Evolutionary conservation across 2,329 filamentous ascomycete genomes (phyloP).

Genomic region (Neodidymelliopsis sp.): DNA sequence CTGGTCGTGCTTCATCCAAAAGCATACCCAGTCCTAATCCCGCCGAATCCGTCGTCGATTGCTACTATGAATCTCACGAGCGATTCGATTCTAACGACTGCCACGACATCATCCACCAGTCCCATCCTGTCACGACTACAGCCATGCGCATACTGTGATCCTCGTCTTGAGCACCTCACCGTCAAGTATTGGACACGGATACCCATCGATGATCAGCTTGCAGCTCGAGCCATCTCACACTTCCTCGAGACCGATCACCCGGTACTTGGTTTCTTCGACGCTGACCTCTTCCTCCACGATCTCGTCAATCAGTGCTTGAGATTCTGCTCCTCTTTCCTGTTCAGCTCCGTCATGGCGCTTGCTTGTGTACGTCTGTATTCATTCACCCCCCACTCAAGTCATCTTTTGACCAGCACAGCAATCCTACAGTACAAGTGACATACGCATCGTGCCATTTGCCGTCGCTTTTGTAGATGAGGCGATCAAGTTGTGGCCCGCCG

Average conservation of each 20-base stretch:
- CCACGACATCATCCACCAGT: background rate
- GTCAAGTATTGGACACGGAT: constrained; percentile 15
- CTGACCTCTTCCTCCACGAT: constrained; percentile 11
- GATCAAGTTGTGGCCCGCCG: constrained; percentile 10
- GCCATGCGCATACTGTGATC: constrained; percentile 2
- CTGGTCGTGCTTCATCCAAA: constrained; percentile 9
- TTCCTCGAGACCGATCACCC: constrained; percentile 9
- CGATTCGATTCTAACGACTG: background rate
- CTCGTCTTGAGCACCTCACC: constrained; percentile 10
- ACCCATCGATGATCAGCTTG: constrained; percentile 10
- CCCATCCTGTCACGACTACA: background rate
- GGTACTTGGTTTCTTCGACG: constrained; percentile 16
- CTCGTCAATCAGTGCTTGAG: constrained; percentile 6
- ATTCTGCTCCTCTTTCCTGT: constrained; percentile 19
- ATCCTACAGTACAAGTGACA: constrained; percentile 8
- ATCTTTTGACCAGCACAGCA: constrained; percentile 10
- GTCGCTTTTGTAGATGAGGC: constrained; percentile 10
- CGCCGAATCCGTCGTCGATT: constrained; percentile 1
- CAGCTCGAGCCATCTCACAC: constrained; percentile 12
- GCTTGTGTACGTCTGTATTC: constrained; percentile 15
- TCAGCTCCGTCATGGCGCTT: constrained; percentile 16
- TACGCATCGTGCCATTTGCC: background rate
- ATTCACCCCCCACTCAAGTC: background rate
- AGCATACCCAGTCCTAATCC: background rate
- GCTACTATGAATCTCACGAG: background rate